These are phyloP conservation scores for Ophiocordyceps sinensis DNA, from an alignment of 2,329 filamentous ascomycete species.

Conservation along the genomic window DNA sequence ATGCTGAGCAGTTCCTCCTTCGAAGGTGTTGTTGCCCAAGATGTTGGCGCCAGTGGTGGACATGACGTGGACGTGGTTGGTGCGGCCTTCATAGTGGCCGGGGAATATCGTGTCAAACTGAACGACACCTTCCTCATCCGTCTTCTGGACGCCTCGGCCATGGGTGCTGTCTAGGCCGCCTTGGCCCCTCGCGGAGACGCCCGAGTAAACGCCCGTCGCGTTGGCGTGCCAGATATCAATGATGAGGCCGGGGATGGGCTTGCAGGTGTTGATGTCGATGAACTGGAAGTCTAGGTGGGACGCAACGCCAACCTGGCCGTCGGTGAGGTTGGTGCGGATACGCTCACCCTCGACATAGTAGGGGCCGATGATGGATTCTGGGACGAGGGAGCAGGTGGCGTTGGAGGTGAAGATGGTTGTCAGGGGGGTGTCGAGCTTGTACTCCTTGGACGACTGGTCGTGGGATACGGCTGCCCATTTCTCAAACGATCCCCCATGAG, in stretches of 20 bases:
- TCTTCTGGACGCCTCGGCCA: slow-evolving; percentile 24
- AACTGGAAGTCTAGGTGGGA: slow-evolving; percentile 27
- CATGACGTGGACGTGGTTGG: slow-evolving; percentile 26
- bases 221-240: slow-evolving; percentile 32
- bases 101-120: slow-evolving; percentile 28
- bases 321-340: slow-evolving; percentile 23
- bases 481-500: slow-evolving; percentile 1
- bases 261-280: slow-evolving; percentile 26
- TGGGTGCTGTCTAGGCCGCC: slow-evolving; percentile 21
- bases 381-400: slow-evolving; percentile 4
- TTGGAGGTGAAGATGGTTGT: slow-evolving; percentile 4
- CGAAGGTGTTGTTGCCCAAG: slow-evolving; percentile 35
- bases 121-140: slow-evolving; percentile 23
- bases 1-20: slow-evolving; percentile 35
- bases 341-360: slow-evolving; percentile 20
- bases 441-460: slow-evolving; percentile 1
- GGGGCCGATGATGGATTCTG: slow-evolving; percentile 6
- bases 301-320: slow-evolving; percentile 23
- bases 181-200: slow-evolving; percentile 20
- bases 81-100: slow-evolving; percentile 25
- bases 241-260: slow-evolving; percentile 22
- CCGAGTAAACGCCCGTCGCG: slow-evolving; percentile 29
- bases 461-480: slow-evolving; percentile 2
- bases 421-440: slow-evolving; percentile 3
- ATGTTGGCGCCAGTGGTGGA: slow-evolving; percentile 14